Evolutionary conservation across 2,329 filamentous ascomycete species (phyloP), one percentile per base, ranked within the genome.

Genomic region (Cladobotryum mycophilum): DNA sequence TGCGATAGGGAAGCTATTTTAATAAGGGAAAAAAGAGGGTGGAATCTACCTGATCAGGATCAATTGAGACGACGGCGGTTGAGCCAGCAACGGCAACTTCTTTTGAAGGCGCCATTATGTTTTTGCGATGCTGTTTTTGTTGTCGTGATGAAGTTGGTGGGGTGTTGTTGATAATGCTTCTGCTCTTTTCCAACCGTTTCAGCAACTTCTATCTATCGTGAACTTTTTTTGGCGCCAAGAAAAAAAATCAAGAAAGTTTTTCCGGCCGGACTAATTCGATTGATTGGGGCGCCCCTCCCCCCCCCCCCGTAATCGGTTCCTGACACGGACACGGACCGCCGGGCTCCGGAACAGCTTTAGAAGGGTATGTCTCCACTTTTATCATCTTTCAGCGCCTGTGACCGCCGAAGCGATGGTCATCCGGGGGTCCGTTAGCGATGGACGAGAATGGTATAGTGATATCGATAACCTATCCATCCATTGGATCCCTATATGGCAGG

Each of bases 41-140:
- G 36, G 3, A 17, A 60, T 63, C 13, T 52, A 73, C 70, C 70
- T 73, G 70, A 22, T 72, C 70, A 12, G 70, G 67, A 54, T 70
- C 66, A 60, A 75, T 68, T 34, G 64, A 54, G 34, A 62, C 59
- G 40, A 67, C 53, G 44, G 64, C 62, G 47, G 62, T 60, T 15
- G 67, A 60, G 58, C 62, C 60, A 41, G 61, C 56, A 41, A 60
- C 60, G 51, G 60, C 66, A 49, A 74, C 59, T 53, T 70, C 64
- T 58, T 71, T 73, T 52, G 70, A 72, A 53, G 69, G 64, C 22
- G 69, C 65, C 72, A 74, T 74, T 55, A 53, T 65, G 54, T 30
- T 37, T 37, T 49, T 18, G n/a, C 18, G n/a, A 18, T 45, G 33
- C 12, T 45, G 15, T 45, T 54, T 54, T 61, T 57, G 44, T 54